These are phyloP conservation scores for Saitoella complicata DNA, from an alignment of 805 yeast genomes.

Conservation along the genomic window DNA sequence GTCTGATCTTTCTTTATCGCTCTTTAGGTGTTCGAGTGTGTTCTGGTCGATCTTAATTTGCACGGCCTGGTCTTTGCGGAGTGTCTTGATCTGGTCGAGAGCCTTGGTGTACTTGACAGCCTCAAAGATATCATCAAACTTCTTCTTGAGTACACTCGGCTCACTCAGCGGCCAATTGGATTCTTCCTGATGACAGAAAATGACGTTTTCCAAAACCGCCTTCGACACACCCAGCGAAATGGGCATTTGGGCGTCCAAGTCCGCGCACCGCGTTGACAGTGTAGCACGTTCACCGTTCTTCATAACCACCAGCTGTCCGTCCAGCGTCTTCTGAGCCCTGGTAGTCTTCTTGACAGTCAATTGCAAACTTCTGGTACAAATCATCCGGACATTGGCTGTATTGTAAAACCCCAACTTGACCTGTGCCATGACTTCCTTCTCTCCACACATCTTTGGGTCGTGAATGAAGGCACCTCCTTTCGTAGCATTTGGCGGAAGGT, in stretches of 20 bases:
- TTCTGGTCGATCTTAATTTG: slow-evolving; percentile 66
- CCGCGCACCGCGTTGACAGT: slow-evolving; percentile 65
- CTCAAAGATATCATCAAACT: slow-evolving; percentile 93
- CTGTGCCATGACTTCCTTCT: slow-evolving; percentile 71
- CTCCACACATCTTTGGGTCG: slow-evolving; percentile 64
- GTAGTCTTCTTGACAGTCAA: slow-evolving; percentile 45
- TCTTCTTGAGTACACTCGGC: slow-evolving; percentile 71
- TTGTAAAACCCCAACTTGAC: slow-evolving; percentile 73
- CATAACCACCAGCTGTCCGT: slow-evolving; percentile 65
- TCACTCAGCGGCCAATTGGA: slow-evolving; percentile 92
- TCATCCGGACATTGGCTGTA: slow-evolving; percentile 60
- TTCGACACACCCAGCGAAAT: slow-evolving; percentile 71
- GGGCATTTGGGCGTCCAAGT: slow-evolving; percentile 70
- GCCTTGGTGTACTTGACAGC: slow-evolving; percentile 88
- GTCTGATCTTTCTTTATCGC: slow-evolving; percentile 58
- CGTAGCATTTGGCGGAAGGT: slow-evolving; percentile 73
- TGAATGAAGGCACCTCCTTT: slow-evolving; percentile 93
- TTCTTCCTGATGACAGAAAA: slow-evolving; percentile 96
- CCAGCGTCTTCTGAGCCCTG: slow-evolving; percentile 74
- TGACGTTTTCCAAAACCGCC: slow-evolving; percentile 77
- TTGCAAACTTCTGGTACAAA: slow-evolving; percentile 73
- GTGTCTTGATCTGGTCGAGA: slow-evolving; percentile 55
- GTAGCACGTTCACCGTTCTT: slow-evolving; percentile 50
- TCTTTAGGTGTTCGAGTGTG: slow-evolving; percentile 57
- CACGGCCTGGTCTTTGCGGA: slow-evolving; percentile 59